Evolutionary conservation across 805 yeast genomes (phyloP).

Genomic region (Lachancea sp.): DNA sequence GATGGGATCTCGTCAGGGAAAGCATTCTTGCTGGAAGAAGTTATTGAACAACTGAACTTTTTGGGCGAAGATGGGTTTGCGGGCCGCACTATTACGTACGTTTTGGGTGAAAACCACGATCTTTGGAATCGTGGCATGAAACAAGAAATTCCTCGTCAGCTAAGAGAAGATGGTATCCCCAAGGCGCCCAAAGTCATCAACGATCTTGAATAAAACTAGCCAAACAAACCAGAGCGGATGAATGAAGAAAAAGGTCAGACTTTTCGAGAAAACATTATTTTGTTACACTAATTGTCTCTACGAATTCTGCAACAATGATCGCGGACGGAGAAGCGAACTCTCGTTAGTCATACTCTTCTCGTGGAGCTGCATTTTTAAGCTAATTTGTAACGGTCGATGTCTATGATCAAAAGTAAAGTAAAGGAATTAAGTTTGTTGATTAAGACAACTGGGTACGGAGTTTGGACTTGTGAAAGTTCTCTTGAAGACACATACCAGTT

Average conservation of each 20-base stretch:
- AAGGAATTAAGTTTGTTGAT: neutral
- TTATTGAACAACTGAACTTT: slow-evolving; percentile 61
- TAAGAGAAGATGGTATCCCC: slow-evolving; percentile 28
- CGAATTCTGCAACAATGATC: too few species aligned
- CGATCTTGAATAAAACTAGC: slow-evolving; percentile 3
- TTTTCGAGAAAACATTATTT: neutral
- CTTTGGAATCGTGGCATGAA: slow-evolving; percentile 48
- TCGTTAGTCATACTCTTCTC: neutral
- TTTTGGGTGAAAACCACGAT: slow-evolving; percentile 70
- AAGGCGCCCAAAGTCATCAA: slow-evolving; percentile 8
- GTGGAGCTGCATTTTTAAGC: neutral
- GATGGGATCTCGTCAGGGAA: slow-evolving; percentile 68
- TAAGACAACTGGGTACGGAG: neutral
- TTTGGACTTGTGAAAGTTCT: neutral
- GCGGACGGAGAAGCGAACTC: neutral
- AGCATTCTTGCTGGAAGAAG: slow-evolving; percentile 74
- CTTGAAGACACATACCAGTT: too few species aligned
- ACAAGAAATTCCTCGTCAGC: slow-evolving; percentile 22
- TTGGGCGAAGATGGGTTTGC: slow-evolving; percentile 52
- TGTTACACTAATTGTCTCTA: neutral
- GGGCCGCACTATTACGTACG: slow-evolving; percentile 53
- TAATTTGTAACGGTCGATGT: neutral
- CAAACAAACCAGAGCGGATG: neutral
- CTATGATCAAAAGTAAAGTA: neutral
- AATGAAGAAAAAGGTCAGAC: neutral